Percentiles rank a stretch among this genome's conserved stretches.
These are phyloP conservation scores for Blumeria hordei DNA, from an alignment of 2,329 filamentous ascomycete species.

Conservation along the genomic window DNA sequence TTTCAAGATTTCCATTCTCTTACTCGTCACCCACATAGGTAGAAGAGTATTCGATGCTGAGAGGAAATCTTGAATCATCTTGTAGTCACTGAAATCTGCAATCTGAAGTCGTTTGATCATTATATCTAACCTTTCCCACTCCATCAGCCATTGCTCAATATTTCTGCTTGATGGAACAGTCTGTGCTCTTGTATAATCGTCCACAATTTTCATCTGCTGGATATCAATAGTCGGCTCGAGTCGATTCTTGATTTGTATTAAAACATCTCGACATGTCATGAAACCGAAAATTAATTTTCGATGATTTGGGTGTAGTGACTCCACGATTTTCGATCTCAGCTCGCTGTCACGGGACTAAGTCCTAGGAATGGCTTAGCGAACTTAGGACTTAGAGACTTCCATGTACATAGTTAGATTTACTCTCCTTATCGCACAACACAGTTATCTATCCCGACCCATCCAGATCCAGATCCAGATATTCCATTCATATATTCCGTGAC, in stretches of 20 bases:
- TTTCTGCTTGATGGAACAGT: background rate
- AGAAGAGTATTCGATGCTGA: background rate
- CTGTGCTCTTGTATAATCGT: background rate
- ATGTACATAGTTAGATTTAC: too few species aligned
- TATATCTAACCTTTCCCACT: background rate
- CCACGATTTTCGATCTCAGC: background rate
- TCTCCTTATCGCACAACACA: too few species aligned
- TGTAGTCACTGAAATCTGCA: background rate
- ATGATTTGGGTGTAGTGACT: background rate
- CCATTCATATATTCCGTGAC: too few species aligned
- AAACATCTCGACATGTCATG: background rate
- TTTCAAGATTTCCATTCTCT: background rate
- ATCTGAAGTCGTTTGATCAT: background rate
- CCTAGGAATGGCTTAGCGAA: too few species aligned
- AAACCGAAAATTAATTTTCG: background rate
- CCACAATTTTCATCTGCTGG: background rate
- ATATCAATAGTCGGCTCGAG: background rate
- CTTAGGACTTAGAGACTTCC: too few species aligned
- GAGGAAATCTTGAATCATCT: background rate
- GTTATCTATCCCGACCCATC: too few species aligned
- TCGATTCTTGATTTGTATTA: background rate
- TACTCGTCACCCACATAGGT: slow-evolving; percentile 1
- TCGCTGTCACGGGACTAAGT: too few species aligned
- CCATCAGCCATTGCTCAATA: background rate
- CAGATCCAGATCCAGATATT: too few species aligned